Conservation (phyloP, 208 protist species). For the Lotmaria passim region DNA sequence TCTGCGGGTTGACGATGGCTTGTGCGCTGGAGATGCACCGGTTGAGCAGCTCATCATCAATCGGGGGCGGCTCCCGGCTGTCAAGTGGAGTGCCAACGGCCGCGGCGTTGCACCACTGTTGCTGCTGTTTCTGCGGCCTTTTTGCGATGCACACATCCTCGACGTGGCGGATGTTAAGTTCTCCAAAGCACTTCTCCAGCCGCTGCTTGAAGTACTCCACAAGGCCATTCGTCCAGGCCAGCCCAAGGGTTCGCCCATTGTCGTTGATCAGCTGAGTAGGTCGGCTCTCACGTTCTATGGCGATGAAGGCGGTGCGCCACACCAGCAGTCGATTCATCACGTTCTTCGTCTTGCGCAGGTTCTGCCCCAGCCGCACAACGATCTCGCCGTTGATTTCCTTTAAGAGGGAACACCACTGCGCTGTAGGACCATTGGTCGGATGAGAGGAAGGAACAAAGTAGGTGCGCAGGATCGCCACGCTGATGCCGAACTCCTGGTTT, state of each 20-base stretch:
- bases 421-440: background rate
- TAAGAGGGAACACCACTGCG: conserved; percentile 22
- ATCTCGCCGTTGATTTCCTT: conserved; percentile 41
- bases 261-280: background rate
- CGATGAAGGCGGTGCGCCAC: conserved; percentile 17
- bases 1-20: conserved; percentile 15
- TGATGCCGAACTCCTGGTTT: background rate
- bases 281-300: background rate
- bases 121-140: background rate
- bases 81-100: too few relatives aligned
- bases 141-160: conserved; percentile 5
- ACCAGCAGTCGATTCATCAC: conserved; percentile 30
- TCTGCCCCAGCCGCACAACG: conserved; percentile 32
- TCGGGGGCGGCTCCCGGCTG: background rate
- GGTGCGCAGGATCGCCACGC: background rate
- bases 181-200: conserved; percentile 15
- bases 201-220: conserved; percentile 30
- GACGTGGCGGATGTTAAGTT: conserved; percentile 15
- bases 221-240: conserved; percentile 29
- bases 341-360: conserved; percentile 32
- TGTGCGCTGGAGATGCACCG: conserved; percentile 23
- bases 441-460: background rate
- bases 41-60: conserved; percentile 17
- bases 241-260: conserved; percentile 12
- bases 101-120: too few relatives aligned